phyloP scores from a whole-genome alignment of 2,329 filamentous ascomycete genomes.

The Ceratocystiopsis sp. region DNA sequence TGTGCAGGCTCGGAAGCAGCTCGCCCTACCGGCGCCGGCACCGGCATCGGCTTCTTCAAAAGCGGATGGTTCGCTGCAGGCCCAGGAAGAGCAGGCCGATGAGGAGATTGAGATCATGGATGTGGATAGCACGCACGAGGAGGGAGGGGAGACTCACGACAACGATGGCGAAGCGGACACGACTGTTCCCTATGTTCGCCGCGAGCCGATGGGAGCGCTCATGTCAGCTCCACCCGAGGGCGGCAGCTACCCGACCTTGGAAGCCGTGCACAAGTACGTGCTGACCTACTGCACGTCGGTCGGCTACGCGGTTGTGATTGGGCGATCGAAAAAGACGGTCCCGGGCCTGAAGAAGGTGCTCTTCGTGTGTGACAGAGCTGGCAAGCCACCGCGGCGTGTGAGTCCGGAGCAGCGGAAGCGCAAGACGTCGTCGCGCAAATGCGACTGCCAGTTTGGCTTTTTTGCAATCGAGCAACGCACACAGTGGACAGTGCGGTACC shows the following conservation, averaged over 20 bases:
- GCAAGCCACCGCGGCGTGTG: conserved; percentile 44
- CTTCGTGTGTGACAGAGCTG: conserved; percentile 49
- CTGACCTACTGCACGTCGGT: conserved; percentile 49
- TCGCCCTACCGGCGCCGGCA: conserved; percentile 8
- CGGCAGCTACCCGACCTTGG: conserved; percentile 45
- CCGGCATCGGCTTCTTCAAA: too few species aligned
- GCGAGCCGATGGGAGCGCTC: conserved; percentile 37
- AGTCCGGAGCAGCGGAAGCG: conserved; percentile 46
- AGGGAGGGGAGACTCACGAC: conserved; percentile 13
- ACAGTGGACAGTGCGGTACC: conserved; percentile 49
- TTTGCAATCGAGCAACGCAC: conserved; percentile 51
- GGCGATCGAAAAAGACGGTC: conserved; percentile 50
- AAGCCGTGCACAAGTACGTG: conserved; percentile 47
- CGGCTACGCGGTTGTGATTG: conserved; percentile 51
- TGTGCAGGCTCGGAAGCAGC: conserved; percentile 12
- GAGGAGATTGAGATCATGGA: conserved; percentile 30
- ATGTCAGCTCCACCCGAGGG: conserved; percentile 49
- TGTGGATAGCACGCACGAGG: conserved; percentile 21
- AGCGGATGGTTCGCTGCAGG: conserved; percentile 10
- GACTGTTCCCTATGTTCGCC: conserved; percentile 29
- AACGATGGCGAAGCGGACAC: conserved; percentile 17
- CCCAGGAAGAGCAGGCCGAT: conserved; percentile 18
- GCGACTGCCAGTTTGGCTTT: conserved; percentile 52
- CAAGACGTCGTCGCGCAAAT: conserved; percentile 51
- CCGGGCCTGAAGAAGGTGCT: conserved; percentile 50